Evolutionary conservation across 208 protist species (phyloP), one percentile per base, ranked within the genome.

Genomic region (Kentomonas sorsogonicus): DNA sequence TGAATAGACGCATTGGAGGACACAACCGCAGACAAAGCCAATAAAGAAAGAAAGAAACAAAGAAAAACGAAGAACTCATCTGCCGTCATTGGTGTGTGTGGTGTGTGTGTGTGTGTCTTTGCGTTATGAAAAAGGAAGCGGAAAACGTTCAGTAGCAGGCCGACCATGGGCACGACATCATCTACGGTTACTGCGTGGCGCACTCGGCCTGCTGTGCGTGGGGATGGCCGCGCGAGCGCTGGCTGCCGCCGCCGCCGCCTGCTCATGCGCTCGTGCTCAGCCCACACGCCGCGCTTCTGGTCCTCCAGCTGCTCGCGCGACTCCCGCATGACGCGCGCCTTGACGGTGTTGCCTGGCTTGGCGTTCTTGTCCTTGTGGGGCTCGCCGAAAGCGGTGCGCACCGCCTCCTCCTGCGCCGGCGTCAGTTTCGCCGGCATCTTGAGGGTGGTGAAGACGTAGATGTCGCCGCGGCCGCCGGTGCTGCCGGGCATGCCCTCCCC

Each of bases 401-500:
- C 65, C 18, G 69, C 50, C 18, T 87, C 82, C 55, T 69, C 58
- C 63, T 95, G 89, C 43, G 78, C 53, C 0, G 53, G 36, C 5
- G 67, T 87, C 36, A 95, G 66, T 53, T 87, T 93, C 7, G 59
- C 47, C 18, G 89, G 89, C 77, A 95, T 79, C 55, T 90, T 86
- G 22, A 95, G 53, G 31, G 67, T 72, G 6, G 73, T 86, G 46
- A 91, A 80, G 56, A 95, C 69, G 64, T 89, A 95, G 2, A 95
- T 46, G 53, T 95, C 79, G 13, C 89, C 89, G n/a, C 77, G 71
- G 50, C 81, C 72, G 20, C 86, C 82, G 30, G 69, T 72, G 18
- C 65, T 58, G 60, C 67, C 80, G 2, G 86, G 79, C 88, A 96
- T 92, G 33, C 91, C 91, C 57, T 96, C 91, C 13, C 83, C 84